These are phyloP conservation scores for Malassezia sp. DNA, from an alignment of 1,284 basidiomycete genomes.

Conservation along the genomic window DNA sequence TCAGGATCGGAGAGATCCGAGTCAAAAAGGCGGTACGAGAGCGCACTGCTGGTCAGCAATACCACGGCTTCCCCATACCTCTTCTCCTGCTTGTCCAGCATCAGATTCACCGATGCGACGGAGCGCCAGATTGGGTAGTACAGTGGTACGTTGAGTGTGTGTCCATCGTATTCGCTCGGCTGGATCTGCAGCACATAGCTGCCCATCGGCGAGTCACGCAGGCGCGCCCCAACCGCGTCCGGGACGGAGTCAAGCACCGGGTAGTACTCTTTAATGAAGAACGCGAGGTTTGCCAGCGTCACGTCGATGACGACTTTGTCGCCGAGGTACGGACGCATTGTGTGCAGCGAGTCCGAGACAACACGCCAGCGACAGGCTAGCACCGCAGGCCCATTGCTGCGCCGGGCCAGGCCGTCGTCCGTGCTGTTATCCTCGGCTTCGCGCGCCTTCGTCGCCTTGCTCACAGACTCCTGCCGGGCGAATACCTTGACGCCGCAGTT, in stretches of 20 bases:
- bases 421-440: not conserved
- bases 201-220: constrained; percentile 31
- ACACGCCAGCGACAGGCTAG: constrained; percentile 58
- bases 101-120: constrained; percentile 37
- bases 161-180: constrained; percentile 26
- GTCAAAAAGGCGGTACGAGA: constrained; percentile 40
- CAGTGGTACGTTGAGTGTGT: constrained; percentile 25
- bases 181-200: constrained; percentile 36
- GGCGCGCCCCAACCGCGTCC: constrained; percentile 22
- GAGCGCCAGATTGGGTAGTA: constrained; percentile 42
- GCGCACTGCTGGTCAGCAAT: too few species aligned
- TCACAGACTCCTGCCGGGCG: constrained; percentile 52
- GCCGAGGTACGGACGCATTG: constrained; percentile 67
- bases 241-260: constrained; percentile 32
- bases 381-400: constrained; percentile 30
- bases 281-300: constrained; percentile 56
- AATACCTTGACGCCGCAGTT: constrained; percentile 76
- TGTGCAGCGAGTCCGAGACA: constrained; percentile 70
- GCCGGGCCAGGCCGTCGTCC: not conserved
- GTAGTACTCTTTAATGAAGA: constrained; percentile 49
- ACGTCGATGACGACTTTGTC: constrained; percentile 57
- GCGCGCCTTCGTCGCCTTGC: constrained; percentile 29
- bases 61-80: too few species aligned
- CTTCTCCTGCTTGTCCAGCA: constrained; percentile 47
- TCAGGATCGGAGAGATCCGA: constrained; percentile 33